Evolutionary conservation across 2,329 filamentous ascomycete genomes (phyloP).

Genomic region (Arthroderma sp.): DNA sequence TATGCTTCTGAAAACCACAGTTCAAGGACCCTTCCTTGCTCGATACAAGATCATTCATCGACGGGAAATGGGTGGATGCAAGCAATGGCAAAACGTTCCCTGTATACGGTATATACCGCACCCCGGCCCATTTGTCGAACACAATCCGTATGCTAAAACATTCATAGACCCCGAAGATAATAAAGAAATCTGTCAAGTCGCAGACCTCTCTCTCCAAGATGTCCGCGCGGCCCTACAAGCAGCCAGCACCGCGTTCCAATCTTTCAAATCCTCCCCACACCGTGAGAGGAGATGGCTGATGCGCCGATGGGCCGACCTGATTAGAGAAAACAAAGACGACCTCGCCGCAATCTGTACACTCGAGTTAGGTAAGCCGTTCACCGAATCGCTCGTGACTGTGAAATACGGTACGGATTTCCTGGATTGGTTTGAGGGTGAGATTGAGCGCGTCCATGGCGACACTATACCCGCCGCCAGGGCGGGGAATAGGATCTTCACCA

Average conservation of each 20-base stretch:
- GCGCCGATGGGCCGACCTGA: constrained; percentile 11
- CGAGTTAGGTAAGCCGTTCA: constrained; percentile 10
- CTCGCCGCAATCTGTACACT: constrained; percentile 31
- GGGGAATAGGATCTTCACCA: constrained; percentile 5
- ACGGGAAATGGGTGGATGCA: constrained; percentile 7
- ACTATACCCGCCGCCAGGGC: constrained; percentile 3
- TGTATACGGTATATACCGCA: constrained; percentile 2
- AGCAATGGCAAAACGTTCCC: constrained; percentile 4
- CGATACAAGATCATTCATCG: constrained; percentile 6
- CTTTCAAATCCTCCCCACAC: constrained; percentile 36
- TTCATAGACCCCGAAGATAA: constrained; percentile 8
- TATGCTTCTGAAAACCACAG: background rate
- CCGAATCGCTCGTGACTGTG: constrained; percentile 9
- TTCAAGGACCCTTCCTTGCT: constrained; percentile 8
- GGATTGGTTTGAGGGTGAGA: constrained; percentile 6
- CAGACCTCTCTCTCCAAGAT: constrained; percentile 3
- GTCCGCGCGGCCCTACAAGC: constrained; percentile 4
- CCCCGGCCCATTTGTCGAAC: no score
- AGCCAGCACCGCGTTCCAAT: constrained; percentile 36
- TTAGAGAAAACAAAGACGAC: constrained; percentile 11
- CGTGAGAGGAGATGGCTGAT: constrained; percentile 12
- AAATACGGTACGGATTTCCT: constrained; percentile 9
- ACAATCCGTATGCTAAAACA: background rate
- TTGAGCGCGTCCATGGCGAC: constrained; percentile 4
- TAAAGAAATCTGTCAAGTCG: constrained; percentile 5